Base-by-base conservation (phyloP, 2,329 filamentous ascomycete species). In the Fusarium nisikadoi region DNA sequence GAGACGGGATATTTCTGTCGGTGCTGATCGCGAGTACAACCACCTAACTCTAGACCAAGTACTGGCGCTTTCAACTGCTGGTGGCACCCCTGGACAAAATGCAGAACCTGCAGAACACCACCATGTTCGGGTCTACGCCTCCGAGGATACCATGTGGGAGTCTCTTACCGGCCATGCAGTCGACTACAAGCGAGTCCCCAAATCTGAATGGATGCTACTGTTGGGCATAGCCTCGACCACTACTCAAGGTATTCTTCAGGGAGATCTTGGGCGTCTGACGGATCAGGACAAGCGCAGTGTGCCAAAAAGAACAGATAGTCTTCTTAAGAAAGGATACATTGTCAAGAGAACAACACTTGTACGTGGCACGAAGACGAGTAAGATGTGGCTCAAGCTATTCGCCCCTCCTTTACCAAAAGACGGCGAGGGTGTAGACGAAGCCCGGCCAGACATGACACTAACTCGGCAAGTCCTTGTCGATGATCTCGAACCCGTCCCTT, bases 231-330 rank as follows among this genome's bases (percentile, higher is more conserved):
- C 88, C 25, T 87, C 86, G 1, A 84, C 83, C 19, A 86, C 84
- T 56, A 81, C 83, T 12, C 80, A 85, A 10, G 89, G 89, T 8
- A 90, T 91, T 46, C 80, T 90, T 19, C 89, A 91, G 78, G 87
- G 87, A 43, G 88, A 91, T 64, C 82, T 91, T 29, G 86, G 87
- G 20, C 84, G 85, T 25, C 80, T 89, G 2, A 88, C 88, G 17
- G 84, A 86, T 27, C 89, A 91, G 76, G 89, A 91, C 78, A 91
- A 91, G 76, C 86, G 89, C 55, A 91, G 89, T 3, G 84, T 91
- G 3, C 89, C 89, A 6, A 89, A 87, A 63, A 83, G 89, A 38
- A 91, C 89, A 0, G 88, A 90, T 70, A 84, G 85, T 6, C 82
- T 91, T 3, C 84, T 87, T 8, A 84, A 84, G 69, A 90, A 91